A percentile compares a stretch with the other conserved stretches of the same genome.
These are phyloP conservation scores for Ilex paraguariensis DNA, from an alignment of 305 asterid genomes.

Conservation along the genomic window DNA sequence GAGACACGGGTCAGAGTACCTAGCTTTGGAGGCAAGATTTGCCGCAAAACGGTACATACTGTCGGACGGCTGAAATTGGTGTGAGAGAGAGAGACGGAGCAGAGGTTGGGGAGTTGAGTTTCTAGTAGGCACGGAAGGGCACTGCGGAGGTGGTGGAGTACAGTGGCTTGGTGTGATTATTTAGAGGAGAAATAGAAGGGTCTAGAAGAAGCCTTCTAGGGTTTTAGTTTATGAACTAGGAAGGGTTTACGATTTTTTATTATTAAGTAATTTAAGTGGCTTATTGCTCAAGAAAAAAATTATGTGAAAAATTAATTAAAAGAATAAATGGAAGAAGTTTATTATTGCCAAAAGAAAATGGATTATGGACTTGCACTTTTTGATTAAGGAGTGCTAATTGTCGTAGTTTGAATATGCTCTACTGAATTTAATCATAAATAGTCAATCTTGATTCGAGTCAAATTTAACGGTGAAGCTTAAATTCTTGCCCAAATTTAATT, in stretches of 20 bases:
- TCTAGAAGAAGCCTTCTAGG: constrained; percentile 35
- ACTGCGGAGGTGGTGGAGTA: not conserved
- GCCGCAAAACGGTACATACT: constrained; percentile 44
- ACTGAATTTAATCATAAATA: no score
- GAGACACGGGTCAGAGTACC: constrained; percentile 17
- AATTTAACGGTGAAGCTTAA: no score
- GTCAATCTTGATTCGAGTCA: no score
- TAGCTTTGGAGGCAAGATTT: constrained; percentile 44
- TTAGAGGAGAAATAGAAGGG: constrained; percentile 23
- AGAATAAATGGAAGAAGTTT: no score
- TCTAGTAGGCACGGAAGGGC: not conserved
- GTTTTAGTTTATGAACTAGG: constrained; percentile 23
- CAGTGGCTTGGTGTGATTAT: constrained; percentile 7
- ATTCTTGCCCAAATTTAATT: no score
- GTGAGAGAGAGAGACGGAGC: not conserved
- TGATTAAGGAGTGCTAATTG: no score
- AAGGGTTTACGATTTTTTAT: constrained; percentile 14
- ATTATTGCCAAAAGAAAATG: no score
- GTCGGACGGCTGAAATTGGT: not conserved
- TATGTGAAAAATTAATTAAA: no score
- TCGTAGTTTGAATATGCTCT: no score
- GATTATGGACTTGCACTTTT: no score
- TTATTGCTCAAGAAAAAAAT: no score
- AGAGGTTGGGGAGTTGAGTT: not conserved
- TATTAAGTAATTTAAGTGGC: no score